Base-by-base conservation (phyloP, 192 early-diverging fungal species). In the Coemansia sp. region DNA sequence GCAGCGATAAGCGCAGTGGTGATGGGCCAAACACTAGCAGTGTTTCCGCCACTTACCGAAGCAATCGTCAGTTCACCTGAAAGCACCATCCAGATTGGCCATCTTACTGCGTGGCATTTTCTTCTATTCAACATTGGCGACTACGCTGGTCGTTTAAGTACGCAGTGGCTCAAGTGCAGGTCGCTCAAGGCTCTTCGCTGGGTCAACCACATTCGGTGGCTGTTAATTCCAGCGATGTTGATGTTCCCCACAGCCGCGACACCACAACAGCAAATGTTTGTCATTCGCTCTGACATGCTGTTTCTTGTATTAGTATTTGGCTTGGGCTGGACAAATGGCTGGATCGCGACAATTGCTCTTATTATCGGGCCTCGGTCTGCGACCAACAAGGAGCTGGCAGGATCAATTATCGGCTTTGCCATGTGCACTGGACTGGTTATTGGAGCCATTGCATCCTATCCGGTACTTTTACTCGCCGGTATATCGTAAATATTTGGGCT, bases 21-120 rank as follows among this genome's bases (percentile, higher is more conserved):
- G 18, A 90, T 89, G 71, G 55, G 68, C 27, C 78, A 90, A 57
- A 93, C 92, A 1, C 59, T 93, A 12, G 82, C 85, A 6, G 72
- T 92, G 14, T 93, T 89, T 65, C 92, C 92, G 3, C 87, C 90
- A 13, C 75, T 93, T 32, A 93, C 90, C 9, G 78, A 86, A 16
- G 83, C 88, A 13, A 78, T 92, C 16, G 65, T 81, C 43, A 74
- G 78, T 47, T 71, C 78, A 24, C 71, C 77, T 2, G 29, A 37
- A 11, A 68, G 68, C 37, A 29, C 48, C 7, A 66, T 68, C 5
- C 65, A 52, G 29, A 54, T 74, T 51, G 38, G 23, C 22, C 53
- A 74, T 14, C 65, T 81, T 22, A 84, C 89, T 24, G 83, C 88
- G 2, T 74, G 90, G 47, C 89, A 90, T 56, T 93, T 93, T 54